Evolutionary conservation across 495 filamentous ascomycete genomes (phyloP), one percentile per base, ranked within the genome.

Genomic region (Opeltia flavorubescens): DNA sequence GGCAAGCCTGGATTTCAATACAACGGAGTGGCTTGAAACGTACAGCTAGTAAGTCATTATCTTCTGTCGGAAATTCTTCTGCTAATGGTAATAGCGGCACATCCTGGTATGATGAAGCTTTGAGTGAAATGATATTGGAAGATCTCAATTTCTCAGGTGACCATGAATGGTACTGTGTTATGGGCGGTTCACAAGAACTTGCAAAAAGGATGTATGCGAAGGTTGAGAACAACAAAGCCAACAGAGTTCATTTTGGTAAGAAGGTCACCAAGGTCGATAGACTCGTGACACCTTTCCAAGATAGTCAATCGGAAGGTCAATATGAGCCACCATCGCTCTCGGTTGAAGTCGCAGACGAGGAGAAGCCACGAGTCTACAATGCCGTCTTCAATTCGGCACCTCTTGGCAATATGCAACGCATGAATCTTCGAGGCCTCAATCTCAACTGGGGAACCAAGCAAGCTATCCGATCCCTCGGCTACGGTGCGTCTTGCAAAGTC

Each of bases 71-170:
- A n/a, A 7, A 47, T 11, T 29, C 24, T 36, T 13, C 42, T 52
- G 36, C 51, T 30, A 20, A 6, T 28, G 12, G 20, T 30, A 11
- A 47, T 48, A 48, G 49, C 39, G 48, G 59, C 20, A 63, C 60
- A 4, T 54, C 55, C 9, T 52, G 57, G 4, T 67, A 62, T 43
- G 63, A 68, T 44, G 54, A 62, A 42, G 56, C 62, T n/a, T 56
- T 61, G 15, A 52, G 44, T 20, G 65, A 68, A 51, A 52, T 47
- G 3, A 49, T 67, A 17, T 47, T 59, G 21, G 65, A 66, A 46
- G 54, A 49, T 21, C 39, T 61, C 43, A 62, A 63, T 45, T 67
- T 67, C 24, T n/a, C n/a, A n/a, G n/a, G n/a, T n/a, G 43, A 24
- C 13, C 28, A 36, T 5, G 9, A 49, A 26, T 60, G 55, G 56